Percentiles rank a stretch among this genome's conserved stretches.
Evolutionary conservation across 2,329 filamentous ascomycete genomes (phyloP).

Genomic region (Chaetomium sp.): DNA sequence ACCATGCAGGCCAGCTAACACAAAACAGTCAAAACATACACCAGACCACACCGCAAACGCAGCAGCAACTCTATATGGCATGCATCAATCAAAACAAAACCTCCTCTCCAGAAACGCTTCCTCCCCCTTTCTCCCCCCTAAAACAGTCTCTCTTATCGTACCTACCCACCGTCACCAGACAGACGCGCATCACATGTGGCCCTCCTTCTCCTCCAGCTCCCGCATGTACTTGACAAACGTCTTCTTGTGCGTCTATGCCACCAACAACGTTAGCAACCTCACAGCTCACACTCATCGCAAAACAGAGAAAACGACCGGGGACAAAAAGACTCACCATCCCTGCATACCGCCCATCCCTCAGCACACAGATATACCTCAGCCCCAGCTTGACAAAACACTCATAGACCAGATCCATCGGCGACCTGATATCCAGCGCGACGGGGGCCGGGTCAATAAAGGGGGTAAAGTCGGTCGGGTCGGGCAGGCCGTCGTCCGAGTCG

Average conservation of each 20-base stretch:
- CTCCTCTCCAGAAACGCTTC: not conserved
- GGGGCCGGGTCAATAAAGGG: conserved; percentile 90
- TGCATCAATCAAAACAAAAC: not conserved
- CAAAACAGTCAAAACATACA: not conserved
- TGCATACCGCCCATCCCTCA: conserved; percentile 80
- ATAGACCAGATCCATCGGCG: conserved; percentile 92
- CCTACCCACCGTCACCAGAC: not conserved
- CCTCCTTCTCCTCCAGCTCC: conserved; percentile 65
- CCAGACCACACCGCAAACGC: not conserved
- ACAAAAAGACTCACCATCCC: conserved; percentile 68
- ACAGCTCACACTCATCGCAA: not conserved
- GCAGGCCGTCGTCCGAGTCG: conserved; percentile 61
- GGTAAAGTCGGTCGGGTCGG: conserved; percentile 81
- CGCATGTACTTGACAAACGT: conserved; percentile 93
- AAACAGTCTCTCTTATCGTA: not conserved
- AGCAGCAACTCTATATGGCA: not conserved
- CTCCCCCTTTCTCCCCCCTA: not conserved
- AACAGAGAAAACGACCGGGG: no score
- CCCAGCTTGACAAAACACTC: conserved; percentile 96
- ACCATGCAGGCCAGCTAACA: not conserved
- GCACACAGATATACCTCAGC: conserved; percentile 86
- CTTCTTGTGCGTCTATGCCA: conserved; percentile 80
- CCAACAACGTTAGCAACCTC: conserved; percentile 14
- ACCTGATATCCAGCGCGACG: conserved; percentile 82
- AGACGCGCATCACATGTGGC: conserved; percentile 21